A percentile compares a stretch with the other conserved stretches of the same genome.
These are phyloP conservation scores for Zygnema cylindricum DNA, from an alignment of 139 green algal genomes.

Conservation along the genomic window DNA sequence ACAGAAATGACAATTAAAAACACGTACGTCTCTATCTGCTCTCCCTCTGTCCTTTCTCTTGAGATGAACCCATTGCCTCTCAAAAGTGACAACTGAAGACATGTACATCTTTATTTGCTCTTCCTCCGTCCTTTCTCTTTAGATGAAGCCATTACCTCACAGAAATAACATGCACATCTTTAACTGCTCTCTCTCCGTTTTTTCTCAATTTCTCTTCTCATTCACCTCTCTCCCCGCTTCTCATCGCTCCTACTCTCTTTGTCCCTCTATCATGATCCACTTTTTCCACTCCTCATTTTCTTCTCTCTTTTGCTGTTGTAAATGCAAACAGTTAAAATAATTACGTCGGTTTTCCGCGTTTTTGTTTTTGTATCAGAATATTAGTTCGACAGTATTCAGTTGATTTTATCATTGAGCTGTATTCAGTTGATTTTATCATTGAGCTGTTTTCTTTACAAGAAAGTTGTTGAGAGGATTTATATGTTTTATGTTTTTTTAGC, in stretches of 20 bases:
- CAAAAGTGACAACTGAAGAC: too few relatives aligned
- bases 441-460: not conserved
- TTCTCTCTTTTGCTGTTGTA: not conserved
- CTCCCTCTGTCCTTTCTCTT: too few relatives aligned
- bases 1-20: too few relatives aligned
- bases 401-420: not conserved
- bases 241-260: not conserved
- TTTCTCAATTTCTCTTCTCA: not conserved
- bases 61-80: too few relatives aligned
- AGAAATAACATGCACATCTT: too few relatives aligned
- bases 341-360: not conserved
- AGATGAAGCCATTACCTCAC: too few relatives aligned
- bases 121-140: too few relatives aligned
- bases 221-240: not conserved
- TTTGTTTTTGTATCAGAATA: slow-evolving; percentile 16
- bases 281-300: not conserved
- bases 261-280: not conserved
- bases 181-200: not conserved
- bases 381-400: not conserved
- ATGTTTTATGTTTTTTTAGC: slow-evolving; percentile 7
- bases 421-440: not conserved
- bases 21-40: too few relatives aligned
- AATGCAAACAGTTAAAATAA: not conserved
- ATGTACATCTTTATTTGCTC: too few relatives aligned
- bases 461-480: not conserved